Percentiles rank a stretch among this genome's conserved stretches.
These are phyloP conservation scores for Candida bentonensis DNA, from an alignment of 805 yeast genomes.

Conservation along the genomic window DNA sequence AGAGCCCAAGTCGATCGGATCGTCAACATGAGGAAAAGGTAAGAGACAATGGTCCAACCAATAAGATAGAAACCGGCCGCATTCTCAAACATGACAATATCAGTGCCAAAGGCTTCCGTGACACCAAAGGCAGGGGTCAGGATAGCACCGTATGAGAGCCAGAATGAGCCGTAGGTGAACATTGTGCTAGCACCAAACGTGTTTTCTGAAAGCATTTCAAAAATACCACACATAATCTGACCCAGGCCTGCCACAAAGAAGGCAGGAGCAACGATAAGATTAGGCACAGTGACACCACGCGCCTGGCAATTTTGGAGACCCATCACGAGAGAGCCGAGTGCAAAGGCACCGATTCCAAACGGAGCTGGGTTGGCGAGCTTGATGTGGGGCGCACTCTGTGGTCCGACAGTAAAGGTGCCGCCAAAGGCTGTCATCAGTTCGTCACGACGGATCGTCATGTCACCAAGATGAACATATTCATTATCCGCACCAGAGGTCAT, in stretches of 20 bases:
- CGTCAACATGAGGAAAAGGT: slow-evolving; percentile 38
- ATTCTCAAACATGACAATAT: slow-evolving; percentile 17
- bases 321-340: slow-evolving; percentile 46
- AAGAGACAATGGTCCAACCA: slow-evolving; percentile 54
- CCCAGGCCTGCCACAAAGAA: slow-evolving; percentile 51
- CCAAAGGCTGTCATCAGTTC: slow-evolving; percentile 55
- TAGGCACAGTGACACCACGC: slow-evolving; percentile 39
- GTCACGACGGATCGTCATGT: slow-evolving; percentile 30
- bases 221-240: slow-evolving; percentile 53
- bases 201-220: slow-evolving; percentile 51
- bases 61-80: slow-evolving; percentile 47
- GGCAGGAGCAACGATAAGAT: slow-evolving; percentile 45
- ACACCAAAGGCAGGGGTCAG: slow-evolving; percentile 39
- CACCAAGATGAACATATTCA: slow-evolving; percentile 24
- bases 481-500: slow-evolving; percentile 10
- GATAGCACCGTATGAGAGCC: slow-evolving; percentile 52
- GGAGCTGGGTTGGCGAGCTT: slow-evolving; percentile 55
- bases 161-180: slow-evolving; percentile 40
- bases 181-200: slow-evolving; percentile 47
- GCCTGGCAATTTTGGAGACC: slow-evolving; percentile 42
- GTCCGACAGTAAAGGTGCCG: slow-evolving; percentile 34
- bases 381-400: slow-evolving; percentile 29
- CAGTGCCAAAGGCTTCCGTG: slow-evolving; percentile 25
- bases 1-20: slow-evolving; percentile 53
- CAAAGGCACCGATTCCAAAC: slow-evolving; percentile 45